Evolutionary conservation across 2,329 filamentous ascomycete genomes (phyloP).

Genomic region (Calonectria pseudoturangicola): DNA sequence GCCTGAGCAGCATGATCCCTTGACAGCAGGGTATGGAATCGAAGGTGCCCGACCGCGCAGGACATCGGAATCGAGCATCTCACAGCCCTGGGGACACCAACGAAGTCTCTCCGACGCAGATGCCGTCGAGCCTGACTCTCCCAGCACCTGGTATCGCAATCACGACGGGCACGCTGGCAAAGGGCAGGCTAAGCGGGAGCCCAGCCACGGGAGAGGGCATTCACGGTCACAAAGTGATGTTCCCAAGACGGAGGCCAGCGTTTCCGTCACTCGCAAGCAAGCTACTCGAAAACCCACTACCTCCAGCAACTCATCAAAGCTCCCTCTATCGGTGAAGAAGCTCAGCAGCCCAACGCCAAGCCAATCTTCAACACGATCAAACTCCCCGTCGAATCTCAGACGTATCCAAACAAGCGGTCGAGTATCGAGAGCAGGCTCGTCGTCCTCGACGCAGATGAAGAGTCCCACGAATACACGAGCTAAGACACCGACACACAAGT

Average conservation of each 20-base stretch:
- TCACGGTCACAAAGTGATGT: constrained; percentile 78
- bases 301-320: constrained; percentile 61
- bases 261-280: constrained; percentile 59
- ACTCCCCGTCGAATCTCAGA: constrained; percentile 71
- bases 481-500: constrained; percentile 65
- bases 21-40: constrained; percentile 77
- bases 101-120: constrained; percentile 75
- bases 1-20: constrained; percentile 72
- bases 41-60: constrained; percentile 71
- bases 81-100: constrained; percentile 69
- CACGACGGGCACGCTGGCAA: constrained; percentile 53
- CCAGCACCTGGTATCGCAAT: constrained; percentile 78
- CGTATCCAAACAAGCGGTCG: constrained; percentile 65
- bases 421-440: constrained; percentile 60
- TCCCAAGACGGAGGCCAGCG: constrained; percentile 60
- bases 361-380: constrained; percentile 72
- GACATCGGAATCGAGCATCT: constrained; percentile 83
- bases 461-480: constrained; percentile 62
- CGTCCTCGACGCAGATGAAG: constrained; percentile 59
- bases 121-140: constrained; percentile 76
- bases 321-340: constrained; percentile 69
- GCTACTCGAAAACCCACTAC: constrained; percentile 51
- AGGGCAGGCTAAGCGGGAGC: constrained; percentile 46
- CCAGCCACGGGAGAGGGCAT: constrained; percentile 60
- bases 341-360: constrained; percentile 67